These are phyloP conservation scores for Zelonia costaricensis DNA, from an alignment of 208 protist genomes.

Conservation along the genomic window DNA sequence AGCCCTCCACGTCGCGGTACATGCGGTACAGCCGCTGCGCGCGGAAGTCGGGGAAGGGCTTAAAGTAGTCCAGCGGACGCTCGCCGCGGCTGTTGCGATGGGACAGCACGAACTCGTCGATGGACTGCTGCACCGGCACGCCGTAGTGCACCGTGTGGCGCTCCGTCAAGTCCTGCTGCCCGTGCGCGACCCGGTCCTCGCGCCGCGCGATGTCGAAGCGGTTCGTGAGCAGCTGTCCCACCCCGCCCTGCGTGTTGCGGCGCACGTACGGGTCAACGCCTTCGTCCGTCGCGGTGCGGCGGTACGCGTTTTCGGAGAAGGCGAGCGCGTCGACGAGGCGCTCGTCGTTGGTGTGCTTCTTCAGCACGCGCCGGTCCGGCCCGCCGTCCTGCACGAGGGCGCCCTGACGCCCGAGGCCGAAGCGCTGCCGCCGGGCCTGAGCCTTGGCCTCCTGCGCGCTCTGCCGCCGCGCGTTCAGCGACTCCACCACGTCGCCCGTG, in stretches of 20 bases:
- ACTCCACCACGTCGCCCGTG: slow-evolving; percentile 50
- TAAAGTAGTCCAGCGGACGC: slow-evolving; percentile 89
- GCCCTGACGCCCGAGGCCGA: slow-evolving; percentile 84
- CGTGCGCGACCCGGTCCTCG: slow-evolving; percentile 61
- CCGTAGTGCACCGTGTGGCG: slow-evolving; percentile 74
- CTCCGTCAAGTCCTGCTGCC: slow-evolving; percentile 83
- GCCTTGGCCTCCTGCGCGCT: slow-evolving; percentile 26
- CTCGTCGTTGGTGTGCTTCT: slow-evolving; percentile 86
- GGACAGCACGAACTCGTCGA: slow-evolving; percentile 87
- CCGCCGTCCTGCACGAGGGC: slow-evolving; percentile 88
- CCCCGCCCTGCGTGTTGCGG: slow-evolving; percentile 52
- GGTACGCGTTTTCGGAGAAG: slow-evolving; percentile 73
- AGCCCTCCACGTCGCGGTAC: slow-evolving; percentile 88
- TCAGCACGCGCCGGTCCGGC: slow-evolving; percentile 69
- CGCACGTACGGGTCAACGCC: slow-evolving; percentile 80
- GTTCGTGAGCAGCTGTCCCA: slow-evolving; percentile 80
- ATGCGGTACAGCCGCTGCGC: slow-evolving; percentile 70
- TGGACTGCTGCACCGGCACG: slow-evolving; percentile 66
- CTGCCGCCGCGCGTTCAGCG: slow-evolving; percentile 32
- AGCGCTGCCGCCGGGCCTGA: slow-evolving; percentile 64
- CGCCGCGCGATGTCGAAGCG: slow-evolving; percentile 85
- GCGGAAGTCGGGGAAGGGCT: slow-evolving; percentile 83
- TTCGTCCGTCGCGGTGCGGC: slow-evolving; percentile 67
- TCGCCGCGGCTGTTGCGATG: slow-evolving; percentile 84
- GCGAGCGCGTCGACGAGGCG: slow-evolving; percentile 73